Base-by-base conservation (phyloP, 352 stramenopile genomes). In the Phytophthora multivora region DNA sequence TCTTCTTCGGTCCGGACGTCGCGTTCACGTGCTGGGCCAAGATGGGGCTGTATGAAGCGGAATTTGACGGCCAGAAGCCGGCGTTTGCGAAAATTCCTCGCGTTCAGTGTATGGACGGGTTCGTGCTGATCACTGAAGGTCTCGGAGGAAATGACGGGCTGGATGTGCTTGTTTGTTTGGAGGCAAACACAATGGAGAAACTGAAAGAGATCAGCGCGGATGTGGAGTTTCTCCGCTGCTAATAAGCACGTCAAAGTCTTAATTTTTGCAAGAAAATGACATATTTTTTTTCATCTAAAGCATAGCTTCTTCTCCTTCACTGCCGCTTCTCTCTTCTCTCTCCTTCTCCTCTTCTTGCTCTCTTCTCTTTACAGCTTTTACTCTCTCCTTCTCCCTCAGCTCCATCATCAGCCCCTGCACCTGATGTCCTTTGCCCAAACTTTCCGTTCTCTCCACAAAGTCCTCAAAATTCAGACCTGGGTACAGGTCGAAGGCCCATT, bases 401-500 rank as follows among this genome's bases (percentile, higher is more conserved):
- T 91, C 82, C 8, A 56, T 55, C 77, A 91, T 77, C 16, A 91
- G 63, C 1, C 75, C 70, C 45, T 91, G 82, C 23, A 91, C 79
- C 50, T 86, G 60, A 19, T 88, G 79, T 5, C 66, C 69, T 39
- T 90, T 89, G 15, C 79, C 78, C 9, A 93, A 43, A 18, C 54
- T 57, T 57, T 93, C 83, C 5, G 81, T 63, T 11, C 83, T 70
- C 9, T 91, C 83, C 21, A 91, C 60, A 51, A 95, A 91, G 59
- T 95, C 83, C 31, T 93, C 86, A 61, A 95, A 89, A 41, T 90
- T 85, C n/a, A 93, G 72, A 0, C 82, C 83, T 15, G 86, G 83
- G 50, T 90, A 92, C 33, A 95, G 68, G 42, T 93, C 86, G 58
- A 87, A 95, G 11, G 86, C 86, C 86, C 86, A 95, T 51, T 95